These are phyloP conservation scores for Septoria linicola DNA, from an alignment of 2,329 filamentous ascomycete genomes.

Conservation along the genomic window DNA sequence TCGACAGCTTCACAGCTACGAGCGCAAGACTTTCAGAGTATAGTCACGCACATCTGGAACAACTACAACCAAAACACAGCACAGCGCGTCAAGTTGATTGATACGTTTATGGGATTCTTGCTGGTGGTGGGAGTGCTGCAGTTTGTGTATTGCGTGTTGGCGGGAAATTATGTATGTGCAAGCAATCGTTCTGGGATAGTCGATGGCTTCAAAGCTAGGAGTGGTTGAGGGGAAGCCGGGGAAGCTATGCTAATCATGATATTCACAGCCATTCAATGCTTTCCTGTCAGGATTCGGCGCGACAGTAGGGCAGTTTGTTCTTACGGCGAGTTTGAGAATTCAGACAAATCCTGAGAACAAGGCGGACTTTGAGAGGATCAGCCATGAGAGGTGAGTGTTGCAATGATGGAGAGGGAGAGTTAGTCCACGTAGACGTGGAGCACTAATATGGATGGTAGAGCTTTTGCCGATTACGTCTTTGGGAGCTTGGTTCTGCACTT, in stretches of 20 bases:
- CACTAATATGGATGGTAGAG: constrained; percentile 52
- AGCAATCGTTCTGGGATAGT: no score
- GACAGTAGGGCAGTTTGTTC: constrained; percentile 94
- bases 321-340: constrained; percentile 86
- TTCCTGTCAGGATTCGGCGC: constrained; percentile 94
- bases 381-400: constrained; percentile 70
- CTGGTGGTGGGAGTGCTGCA: constrained; percentile 83
- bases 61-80: constrained; percentile 80
- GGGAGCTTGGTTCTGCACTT: constrained; percentile 95
- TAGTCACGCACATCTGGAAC: constrained; percentile 68
- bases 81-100: constrained; percentile 87
- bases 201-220: no score
- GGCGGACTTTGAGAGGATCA: constrained; percentile 71
- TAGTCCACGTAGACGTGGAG: background rate
- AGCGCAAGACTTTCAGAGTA: constrained; percentile 51
- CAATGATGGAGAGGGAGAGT: background rate
- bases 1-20: constrained; percentile 22
- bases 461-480: constrained; percentile 94
- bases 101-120: constrained; percentile 86
- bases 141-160: constrained; percentile 88
- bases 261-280: constrained; percentile 88
- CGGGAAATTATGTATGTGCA: constrained; percentile 92
- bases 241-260: background rate
- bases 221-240: no score
- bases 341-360: constrained; percentile 86